These are phyloP conservation scores for Citrullus colocynthis DNA, from an alignment of 306 rosid genomes.

Conservation along the genomic window DNA sequence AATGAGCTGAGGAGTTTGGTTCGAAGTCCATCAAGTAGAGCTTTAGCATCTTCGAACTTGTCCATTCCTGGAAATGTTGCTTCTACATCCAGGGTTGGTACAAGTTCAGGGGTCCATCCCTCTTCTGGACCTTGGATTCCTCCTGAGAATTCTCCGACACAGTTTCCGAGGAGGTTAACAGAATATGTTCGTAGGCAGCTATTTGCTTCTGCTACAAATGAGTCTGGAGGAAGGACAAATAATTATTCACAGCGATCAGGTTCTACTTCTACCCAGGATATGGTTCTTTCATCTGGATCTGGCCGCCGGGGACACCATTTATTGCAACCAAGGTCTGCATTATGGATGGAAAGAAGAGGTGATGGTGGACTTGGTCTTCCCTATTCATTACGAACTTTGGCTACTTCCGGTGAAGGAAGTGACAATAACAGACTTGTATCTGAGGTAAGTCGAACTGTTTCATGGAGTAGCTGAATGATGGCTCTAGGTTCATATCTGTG, in stretches of 20 bases:
- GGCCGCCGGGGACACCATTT: slow-evolving; percentile 29
- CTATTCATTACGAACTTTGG: slow-evolving; percentile 56
- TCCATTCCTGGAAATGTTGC: slow-evolving; percentile 54
- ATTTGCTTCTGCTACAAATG: slow-evolving; percentile 49
- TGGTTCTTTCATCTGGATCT: slow-evolving; percentile 38
- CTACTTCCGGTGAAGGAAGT: slow-evolving; percentile 59
- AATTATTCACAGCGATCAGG: slow-evolving; percentile 42
- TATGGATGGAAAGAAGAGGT: slow-evolving; percentile 68
- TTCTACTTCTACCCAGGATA: slow-evolving; percentile 42
- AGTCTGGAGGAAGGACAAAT: slow-evolving; percentile 44
- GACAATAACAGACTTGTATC: slow-evolving; percentile 79
- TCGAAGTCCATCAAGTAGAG: slow-evolving; percentile 39
- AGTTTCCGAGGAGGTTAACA: slow-evolving; percentile 60
- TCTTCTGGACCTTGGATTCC: slow-evolving; percentile 59
- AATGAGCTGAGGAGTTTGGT: slow-evolving; percentile 46
- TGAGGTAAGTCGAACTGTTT: slow-evolving; percentile 50
- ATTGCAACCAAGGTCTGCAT: slow-evolving; percentile 42
- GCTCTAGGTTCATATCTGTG: neutral
- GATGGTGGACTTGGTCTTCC: slow-evolving; percentile 60
- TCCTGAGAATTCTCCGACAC: slow-evolving; percentile 51
- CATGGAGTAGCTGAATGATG: neutral
- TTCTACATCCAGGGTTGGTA: slow-evolving; percentile 40
- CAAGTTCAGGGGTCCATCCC: slow-evolving; percentile 43
- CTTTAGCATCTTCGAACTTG: slow-evolving; percentile 27
- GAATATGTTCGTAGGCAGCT: slow-evolving; percentile 69